Base-by-base conservation (phyloP, 345 rosid species). In the Diplotaxis tenuifolia region DNA sequence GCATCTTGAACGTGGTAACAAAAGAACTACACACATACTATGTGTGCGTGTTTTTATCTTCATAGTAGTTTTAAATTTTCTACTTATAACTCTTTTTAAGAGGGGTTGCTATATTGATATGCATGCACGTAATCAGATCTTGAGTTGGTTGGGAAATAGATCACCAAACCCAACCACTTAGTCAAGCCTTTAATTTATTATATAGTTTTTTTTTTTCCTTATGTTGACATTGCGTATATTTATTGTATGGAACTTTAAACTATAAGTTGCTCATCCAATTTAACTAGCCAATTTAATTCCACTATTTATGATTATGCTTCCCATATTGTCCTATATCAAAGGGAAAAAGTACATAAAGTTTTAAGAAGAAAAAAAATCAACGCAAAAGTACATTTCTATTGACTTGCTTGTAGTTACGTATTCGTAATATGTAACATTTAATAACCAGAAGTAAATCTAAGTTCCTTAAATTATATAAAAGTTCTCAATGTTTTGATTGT, bases 131-230 rank as follows among this genome's bases (percentile, higher is more conserved):
- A 72, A 77, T 71, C 73, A 77, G 64, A 72, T 72, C 73, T 52
- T 6, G 79, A 28, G 80, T 77, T 77, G 10, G 80, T 72, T 77
- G 80, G 63, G 73, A 72, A 71, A 65, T 77, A 66, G 80, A 77
- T 77, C 77, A 72, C 80, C 80, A 65, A 76, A 77, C 80, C 73
- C 80, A 77, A 77, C 80, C 20, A 77, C 80, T 77, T 77, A 65
- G 72, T 71, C 77, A 47, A 60, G 73, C 81, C 28, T 60, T 60
- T 21, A 52, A 47, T 57, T 60, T 49, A 19, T 61, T 50, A n/a
- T 50, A 61, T 34, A 28, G 9, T 55, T 54, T 40, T 23, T 18
- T n/a, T 53, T 53, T 18, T n/a, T 53, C 40, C 7, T 68, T 36
- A 0, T 61, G 14, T 11, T 53, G 50, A 45, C 50, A 21, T 53